These are phyloP conservation scores for Melampsora larici-populina DNA, from an alignment of 1,284 basidiomycete species.

Conservation along the genomic window DNA sequence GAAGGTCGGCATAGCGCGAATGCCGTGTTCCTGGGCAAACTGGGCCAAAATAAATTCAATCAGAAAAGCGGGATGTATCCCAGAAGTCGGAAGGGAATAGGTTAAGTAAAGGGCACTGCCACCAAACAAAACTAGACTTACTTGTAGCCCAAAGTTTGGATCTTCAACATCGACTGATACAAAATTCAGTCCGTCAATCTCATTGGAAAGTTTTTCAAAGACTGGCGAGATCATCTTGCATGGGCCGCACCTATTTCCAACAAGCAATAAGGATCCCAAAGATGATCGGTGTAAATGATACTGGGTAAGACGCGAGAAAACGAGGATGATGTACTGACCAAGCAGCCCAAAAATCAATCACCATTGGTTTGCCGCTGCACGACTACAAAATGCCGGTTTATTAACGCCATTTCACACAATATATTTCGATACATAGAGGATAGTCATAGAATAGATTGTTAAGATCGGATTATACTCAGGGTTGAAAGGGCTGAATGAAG, in stretches of 20 bases:
- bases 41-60: background rate
- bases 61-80: background rate
- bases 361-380: slow-evolving; percentile 6
- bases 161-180: slow-evolving; percentile 35
- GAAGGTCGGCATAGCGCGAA: slow-evolving; percentile 40
- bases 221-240: slow-evolving; percentile 25
- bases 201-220: slow-evolving; percentile 19
- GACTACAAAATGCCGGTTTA: background rate
- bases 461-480: background rate
- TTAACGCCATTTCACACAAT: background rate
- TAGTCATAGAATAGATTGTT: background rate
- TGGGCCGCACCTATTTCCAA: slow-evolving; percentile 16
- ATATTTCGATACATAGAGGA: background rate
- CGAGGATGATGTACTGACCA: slow-evolving; percentile 3
- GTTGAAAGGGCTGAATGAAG: background rate
- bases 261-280: background rate
- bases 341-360: slow-evolving; percentile 38
- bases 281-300: background rate
- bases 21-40: slow-evolving; percentile 26
- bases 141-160: slow-evolving; percentile 21
- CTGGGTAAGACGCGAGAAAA: background rate
- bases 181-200: slow-evolving; percentile 1
- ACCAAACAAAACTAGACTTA: background rate
- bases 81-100: background rate
- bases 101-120: background rate